phyloP scores from a whole-genome alignment of 2,329 filamentous ascomycete genomes.

The Colletotrichum simmondsii region DNA sequence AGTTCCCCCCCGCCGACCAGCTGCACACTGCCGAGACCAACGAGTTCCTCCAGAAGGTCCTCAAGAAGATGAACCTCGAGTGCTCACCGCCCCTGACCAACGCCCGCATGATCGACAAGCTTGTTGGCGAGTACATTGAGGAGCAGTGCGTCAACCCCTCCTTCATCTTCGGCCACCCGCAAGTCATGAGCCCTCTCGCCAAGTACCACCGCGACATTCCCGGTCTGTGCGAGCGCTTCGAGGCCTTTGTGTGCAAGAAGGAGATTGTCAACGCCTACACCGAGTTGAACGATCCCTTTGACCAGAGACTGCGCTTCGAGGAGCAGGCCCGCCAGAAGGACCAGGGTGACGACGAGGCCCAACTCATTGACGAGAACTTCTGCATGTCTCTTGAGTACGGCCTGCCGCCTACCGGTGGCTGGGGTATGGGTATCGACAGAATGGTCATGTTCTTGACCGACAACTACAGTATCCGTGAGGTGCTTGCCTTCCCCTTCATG shows the following conservation, averaged over 20 bases:
- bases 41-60: slow-evolving; percentile 83
- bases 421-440: slow-evolving; percentile 95
- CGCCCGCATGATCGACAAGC: slow-evolving; percentile 94
- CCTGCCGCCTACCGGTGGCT: slow-evolving; percentile 93
- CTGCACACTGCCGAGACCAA: slow-evolving; percentile 91
- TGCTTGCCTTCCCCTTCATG: slow-evolving; percentile 97
- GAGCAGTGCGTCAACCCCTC: slow-evolving; percentile 92
- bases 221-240: slow-evolving; percentile 95
- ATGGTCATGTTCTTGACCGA: slow-evolving; percentile 96
- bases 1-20: slow-evolving; percentile 89
- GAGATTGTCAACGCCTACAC: slow-evolving; percentile 98
- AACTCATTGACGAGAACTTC: slow-evolving; percentile 96
- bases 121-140: slow-evolving; percentile 95
- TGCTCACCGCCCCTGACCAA: slow-evolving; percentile 93
- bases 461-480: slow-evolving; percentile 93
- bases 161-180: slow-evolving; percentile 72
- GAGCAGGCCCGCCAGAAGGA: slow-evolving; percentile 92
- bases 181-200: slow-evolving; percentile 78
- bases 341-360: slow-evolving; percentile 96
- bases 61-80: slow-evolving; percentile 91
- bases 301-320: slow-evolving; percentile 84
- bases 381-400: slow-evolving; percentile 81
- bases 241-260: slow-evolving; percentile 96
- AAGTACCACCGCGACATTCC: slow-evolving; percentile 88
- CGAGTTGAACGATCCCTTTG: slow-evolving; percentile 94